Conservation (phyloP, 192 early-diverging fungal genomes). For the Lunasporangiospora selenospora region DNA sequence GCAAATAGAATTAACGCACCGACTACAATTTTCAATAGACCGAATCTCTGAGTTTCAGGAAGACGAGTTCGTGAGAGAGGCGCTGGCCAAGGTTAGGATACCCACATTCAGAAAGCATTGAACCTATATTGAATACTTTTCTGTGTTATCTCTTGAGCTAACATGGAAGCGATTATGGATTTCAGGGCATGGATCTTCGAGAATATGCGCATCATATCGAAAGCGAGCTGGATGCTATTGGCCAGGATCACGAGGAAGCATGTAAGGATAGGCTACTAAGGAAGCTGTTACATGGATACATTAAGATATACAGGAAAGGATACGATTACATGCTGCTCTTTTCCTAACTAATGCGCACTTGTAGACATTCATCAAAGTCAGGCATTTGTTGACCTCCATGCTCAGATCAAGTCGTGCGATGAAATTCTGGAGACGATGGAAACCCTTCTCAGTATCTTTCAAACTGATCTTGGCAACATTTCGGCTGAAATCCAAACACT, state of each 20-base stretch:
- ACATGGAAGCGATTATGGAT: too few relatives aligned
- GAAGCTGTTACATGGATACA: too few relatives aligned
- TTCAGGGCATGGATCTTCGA: conserved; percentile 84
- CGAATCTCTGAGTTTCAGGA: conserved; percentile 79
- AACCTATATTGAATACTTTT: background rate
- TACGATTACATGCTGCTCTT: background rate
- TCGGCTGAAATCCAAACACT: conserved; percentile 87
- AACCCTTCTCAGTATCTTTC: conserved; percentile 80
- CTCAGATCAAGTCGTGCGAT: conserved; percentile 76
- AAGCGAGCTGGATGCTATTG: conserved; percentile 71
- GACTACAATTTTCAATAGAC: conserved; percentile 44
- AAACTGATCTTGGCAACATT: conserved; percentile 87
- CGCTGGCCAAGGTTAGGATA: conserved; percentile 68
- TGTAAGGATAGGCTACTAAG: too few relatives aligned
- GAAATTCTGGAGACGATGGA: conserved; percentile 88
- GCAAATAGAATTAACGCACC: background rate
- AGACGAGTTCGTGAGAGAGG: conserved; percentile 84
- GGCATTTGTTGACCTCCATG: conserved; percentile 69
- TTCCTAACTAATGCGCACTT: background rate
- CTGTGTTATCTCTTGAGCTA: too few relatives aligned
- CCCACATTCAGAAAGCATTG: background rate
- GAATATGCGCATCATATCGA: conserved; percentile 84
- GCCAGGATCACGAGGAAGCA: conserved; percentile 72
- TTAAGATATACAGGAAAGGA: too few relatives aligned
- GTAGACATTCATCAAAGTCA: conserved; percentile 64